Evolutionary conservation across 192 early-diverging fungal genomes (phyloP).

Genomic region (Funneliformis mosseae): DNA sequence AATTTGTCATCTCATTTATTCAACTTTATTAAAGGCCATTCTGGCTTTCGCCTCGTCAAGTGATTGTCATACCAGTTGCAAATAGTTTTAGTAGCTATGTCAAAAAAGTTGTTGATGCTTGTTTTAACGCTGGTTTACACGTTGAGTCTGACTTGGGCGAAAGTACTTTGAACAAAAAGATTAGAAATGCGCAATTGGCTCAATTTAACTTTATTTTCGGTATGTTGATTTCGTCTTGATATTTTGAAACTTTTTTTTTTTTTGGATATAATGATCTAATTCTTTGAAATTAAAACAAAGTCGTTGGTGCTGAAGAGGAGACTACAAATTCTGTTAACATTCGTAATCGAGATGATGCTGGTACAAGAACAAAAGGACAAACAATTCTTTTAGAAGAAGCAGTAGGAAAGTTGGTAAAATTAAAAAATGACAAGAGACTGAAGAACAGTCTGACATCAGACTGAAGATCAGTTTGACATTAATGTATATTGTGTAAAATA

Average conservation of each 20-base stretch:
- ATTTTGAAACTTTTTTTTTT: background rate
- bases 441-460: conserved; percentile 58
- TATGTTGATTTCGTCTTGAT: conserved; percentile 12
- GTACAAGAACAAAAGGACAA: conserved; percentile 80
- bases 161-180: conserved; percentile 95
- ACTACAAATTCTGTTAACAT: conserved; percentile 82
- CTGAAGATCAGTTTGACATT: too few relatives aligned
- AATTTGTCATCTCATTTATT: background rate
- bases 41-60: conserved; percentile 96
- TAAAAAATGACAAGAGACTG: conserved; percentile 66
- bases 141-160: conserved; percentile 86
- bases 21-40: conserved; percentile 58
- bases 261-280: background rate
- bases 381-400: conserved; percentile 74
- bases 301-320: conserved; percentile 89
- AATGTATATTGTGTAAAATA: too few relatives aligned
- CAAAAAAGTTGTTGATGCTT: conserved; percentile 65
- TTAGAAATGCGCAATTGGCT: conserved; percentile 90
- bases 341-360: conserved; percentile 84
- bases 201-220: conserved; percentile 95
- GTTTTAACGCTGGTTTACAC: conserved; percentile 76
- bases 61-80: conserved; percentile 88
- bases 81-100: conserved; percentile 81
- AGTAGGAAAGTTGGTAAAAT: conserved; percentile 63
- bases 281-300: conserved; percentile 41